These are phyloP conservation scores for Didymella lethalis DNA, from an alignment of 2,329 filamentous ascomycete species.

Conservation along the genomic window DNA sequence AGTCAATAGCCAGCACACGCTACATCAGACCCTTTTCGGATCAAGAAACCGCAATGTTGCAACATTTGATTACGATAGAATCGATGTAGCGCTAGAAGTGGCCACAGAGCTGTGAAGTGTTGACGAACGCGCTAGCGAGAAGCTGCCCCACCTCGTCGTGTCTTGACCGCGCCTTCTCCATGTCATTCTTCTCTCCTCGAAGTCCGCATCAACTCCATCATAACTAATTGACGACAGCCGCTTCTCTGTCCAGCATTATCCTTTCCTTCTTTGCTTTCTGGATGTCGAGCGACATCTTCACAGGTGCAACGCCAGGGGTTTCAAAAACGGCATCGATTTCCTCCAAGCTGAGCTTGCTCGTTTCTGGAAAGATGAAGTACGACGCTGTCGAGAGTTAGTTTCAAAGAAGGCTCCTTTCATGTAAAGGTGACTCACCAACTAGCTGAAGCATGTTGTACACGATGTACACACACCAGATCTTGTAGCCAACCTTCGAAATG, in stretches of 20 bases:
- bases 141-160: neutral
- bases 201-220: neutral
- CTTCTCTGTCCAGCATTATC: constrained; percentile 14
- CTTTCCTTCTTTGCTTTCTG: constrained; percentile 30
- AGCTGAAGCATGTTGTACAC: constrained; percentile 60
- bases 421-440: constrained; percentile 25
- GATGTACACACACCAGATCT: constrained; percentile 62
- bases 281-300: constrained; percentile 50
- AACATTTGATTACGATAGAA: neutral
- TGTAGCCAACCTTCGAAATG: constrained; percentile 58
- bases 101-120: neutral
- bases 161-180: neutral
- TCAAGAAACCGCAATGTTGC: neutral
- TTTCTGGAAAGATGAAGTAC: constrained; percentile 64
- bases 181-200: neutral
- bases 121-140: constrained; percentile 1
- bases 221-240: constrained; percentile 1
- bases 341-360: constrained; percentile 59
- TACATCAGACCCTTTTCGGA: neutral
- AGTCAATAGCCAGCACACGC: neutral
- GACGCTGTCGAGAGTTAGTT: constrained; percentile 33
- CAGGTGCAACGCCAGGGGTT: constrained; percentile 53
- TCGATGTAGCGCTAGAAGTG: neutral
- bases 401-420: neutral
- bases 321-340: constrained; percentile 68